phyloP scores from a whole-genome alignment of 352 stramenopile genomes.

The Phytopythium oedochilum region DNA sequence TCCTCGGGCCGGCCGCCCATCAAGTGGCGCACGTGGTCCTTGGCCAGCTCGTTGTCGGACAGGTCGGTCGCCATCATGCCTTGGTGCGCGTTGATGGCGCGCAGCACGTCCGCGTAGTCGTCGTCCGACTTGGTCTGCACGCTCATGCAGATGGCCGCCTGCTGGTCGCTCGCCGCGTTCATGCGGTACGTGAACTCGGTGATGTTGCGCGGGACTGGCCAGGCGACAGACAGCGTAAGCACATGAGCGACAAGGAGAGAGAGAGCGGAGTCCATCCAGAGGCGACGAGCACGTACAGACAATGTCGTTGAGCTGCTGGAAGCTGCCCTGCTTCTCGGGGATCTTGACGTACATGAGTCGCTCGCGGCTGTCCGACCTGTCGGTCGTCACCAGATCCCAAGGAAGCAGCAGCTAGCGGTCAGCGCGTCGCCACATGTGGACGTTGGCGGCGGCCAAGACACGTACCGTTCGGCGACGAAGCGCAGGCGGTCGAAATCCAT shows the following conservation, averaged over 20 bases:
- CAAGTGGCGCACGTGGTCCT: conserved; percentile 94
- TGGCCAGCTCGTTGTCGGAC: conserved; percentile 95
- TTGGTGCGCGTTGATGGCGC: conserved; percentile 52
- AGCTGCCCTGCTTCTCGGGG: conserved; percentile 92
- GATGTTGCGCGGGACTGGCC: conserved; percentile 71
- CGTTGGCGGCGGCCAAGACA: conserved; percentile 3
- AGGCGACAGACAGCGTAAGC: too few species aligned
- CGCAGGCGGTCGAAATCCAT: conserved; percentile 99
- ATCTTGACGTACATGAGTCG: conserved; percentile 95
- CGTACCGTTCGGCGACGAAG: conserved; percentile 87
- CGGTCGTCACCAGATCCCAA: too few species aligned
- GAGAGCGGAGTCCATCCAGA: too few species aligned
- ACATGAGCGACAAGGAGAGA: too few species aligned
- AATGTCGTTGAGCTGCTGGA: conserved; percentile 76
- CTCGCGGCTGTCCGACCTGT: conserved; percentile 92
- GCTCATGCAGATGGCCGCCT: conserved; percentile 94
- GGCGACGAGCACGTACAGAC: conserved; percentile 78
- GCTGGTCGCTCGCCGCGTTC: conserved; percentile 54
- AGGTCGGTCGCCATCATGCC: conserved; percentile 93
- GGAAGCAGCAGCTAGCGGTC: background rate
- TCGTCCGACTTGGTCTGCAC: conserved; percentile 88
- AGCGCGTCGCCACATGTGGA: too few species aligned
- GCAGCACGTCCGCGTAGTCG: conserved; percentile 60
- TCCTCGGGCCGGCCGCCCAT: conserved; percentile 86
- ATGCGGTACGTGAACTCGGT: conserved; percentile 99